Evolutionary conservation across 1,139 yeast genomes (phyloP).

Genomic region (Kazachstania sp.): DNA sequence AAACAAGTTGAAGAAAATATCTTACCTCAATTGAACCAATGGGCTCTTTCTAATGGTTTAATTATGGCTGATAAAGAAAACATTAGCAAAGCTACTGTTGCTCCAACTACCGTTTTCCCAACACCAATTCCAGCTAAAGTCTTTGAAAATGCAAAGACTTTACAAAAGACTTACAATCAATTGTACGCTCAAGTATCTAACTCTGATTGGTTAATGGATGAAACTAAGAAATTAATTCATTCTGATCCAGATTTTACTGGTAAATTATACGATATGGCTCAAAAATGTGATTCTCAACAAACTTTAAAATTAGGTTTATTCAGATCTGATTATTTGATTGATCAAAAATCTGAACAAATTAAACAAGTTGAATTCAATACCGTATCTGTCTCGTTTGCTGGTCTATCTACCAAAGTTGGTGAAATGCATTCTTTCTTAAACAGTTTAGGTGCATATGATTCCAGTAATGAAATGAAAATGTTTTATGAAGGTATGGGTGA

Average conservation of each 20-base stretch:
- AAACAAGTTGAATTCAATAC: conserved; percentile 96
- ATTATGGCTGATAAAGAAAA: conserved; percentile 37
- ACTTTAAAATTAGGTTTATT: conserved; percentile 73
- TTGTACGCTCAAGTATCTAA: conserved; percentile 54
- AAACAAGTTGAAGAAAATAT: conserved; percentile 16
- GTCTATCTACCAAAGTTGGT: conserved; percentile 76
- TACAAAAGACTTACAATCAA: conserved; percentile 68
- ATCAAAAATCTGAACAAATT: conserved; percentile 43
- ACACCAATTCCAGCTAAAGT: conserved; percentile 71
- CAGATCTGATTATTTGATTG: conserved; percentile 84
- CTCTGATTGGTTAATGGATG: conserved; percentile 51
- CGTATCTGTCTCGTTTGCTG: conserved; percentile 92
- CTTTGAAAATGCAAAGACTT: conserved; percentile 55
- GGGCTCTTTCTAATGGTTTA: conserved; percentile 73
- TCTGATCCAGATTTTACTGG: conserved; percentile 78
- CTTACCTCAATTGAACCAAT: conserved; percentile 51
- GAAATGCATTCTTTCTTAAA: conserved; percentile 63
- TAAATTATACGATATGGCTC: conserved; percentile 53
- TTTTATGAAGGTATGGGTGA: conserved; percentile 20
- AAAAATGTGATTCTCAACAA: conserved; percentile 47
- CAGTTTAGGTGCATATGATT: conserved; percentile 44
- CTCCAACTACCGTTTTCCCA: conserved; percentile 86
- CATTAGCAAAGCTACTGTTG: conserved; percentile 54
- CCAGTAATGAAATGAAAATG: conserved; percentile 21
- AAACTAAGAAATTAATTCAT: conserved; percentile 46